A percentile compares a stretch with the other conserved stretches of the same genome.
Conservation (phyloP, 257 asterid species). For the Solanum dulcamara region DNA sequence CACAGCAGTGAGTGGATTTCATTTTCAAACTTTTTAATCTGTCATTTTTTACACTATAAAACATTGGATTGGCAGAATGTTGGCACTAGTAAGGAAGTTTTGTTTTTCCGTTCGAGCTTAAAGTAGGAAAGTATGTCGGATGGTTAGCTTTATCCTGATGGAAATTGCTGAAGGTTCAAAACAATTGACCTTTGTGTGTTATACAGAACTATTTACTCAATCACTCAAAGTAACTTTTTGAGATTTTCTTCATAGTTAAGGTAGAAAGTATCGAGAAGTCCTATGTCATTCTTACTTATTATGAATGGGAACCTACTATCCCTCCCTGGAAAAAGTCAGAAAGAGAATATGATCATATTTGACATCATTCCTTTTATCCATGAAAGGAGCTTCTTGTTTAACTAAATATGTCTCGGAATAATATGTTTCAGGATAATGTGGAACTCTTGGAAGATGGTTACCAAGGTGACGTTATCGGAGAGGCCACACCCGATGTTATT, state of each 20-base stretch:
- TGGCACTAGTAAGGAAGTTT: background rate
- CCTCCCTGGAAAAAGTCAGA: background rate
- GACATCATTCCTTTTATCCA: background rate
- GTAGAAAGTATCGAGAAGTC: background rate
- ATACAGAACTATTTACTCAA: background rate
- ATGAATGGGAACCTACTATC: background rate
- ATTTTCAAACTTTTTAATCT: background rate
- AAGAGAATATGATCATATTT: background rate
- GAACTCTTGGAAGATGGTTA: constrained; percentile 77
- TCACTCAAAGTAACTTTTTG: background rate
- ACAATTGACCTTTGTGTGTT: background rate
- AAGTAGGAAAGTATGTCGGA: background rate
- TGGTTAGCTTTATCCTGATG: background rate
- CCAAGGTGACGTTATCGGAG: constrained; percentile 81
- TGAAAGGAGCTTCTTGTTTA: background rate
- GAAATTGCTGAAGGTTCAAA: background rate
- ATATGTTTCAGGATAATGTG: constrained; percentile 46
- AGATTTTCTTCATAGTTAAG: background rate
- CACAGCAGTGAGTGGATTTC: constrained; percentile 29
- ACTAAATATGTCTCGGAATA: background rate
- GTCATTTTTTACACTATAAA: background rate
- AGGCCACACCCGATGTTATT: constrained; percentile 87
- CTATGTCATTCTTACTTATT: background rate
- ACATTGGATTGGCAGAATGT: background rate
- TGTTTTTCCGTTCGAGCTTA: background rate